These are phyloP conservation scores for Leishmania mexicana DNA, from an alignment of 208 protist genomes.

Conservation along the genomic window DNA sequence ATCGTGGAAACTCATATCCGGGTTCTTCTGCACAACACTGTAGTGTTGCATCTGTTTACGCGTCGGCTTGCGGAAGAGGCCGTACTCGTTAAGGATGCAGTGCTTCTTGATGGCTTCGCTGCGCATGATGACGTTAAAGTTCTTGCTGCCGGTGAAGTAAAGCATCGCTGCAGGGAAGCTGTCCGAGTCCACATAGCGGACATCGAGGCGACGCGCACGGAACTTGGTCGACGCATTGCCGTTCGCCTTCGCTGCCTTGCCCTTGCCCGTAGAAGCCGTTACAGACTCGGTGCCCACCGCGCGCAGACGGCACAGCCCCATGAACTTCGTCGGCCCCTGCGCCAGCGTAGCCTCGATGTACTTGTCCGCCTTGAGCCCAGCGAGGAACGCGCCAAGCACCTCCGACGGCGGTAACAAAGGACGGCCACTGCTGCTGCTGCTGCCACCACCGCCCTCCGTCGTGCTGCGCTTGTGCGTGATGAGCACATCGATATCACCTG, in stretches of 20 bases:
- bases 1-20: constrained; percentile 45
- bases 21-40: constrained; percentile 15
- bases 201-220: constrained; percentile 78
- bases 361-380: constrained; percentile 57
- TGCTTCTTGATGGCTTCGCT: constrained; percentile 79
- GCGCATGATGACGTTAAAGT: constrained; percentile 93
- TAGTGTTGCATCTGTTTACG: constrained; percentile 28
- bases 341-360: constrained; percentile 87
- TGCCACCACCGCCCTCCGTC: neutral
- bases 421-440: neutral
- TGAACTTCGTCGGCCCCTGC: constrained; percentile 87
- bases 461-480: constrained; percentile 57
- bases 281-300: constrained; percentile 5
- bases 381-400: constrained; percentile 62
- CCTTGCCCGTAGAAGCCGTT: neutral
- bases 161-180: constrained; percentile 85
- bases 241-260: constrained; percentile 20
- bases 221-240: constrained; percentile 36
- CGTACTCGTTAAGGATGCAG: constrained; percentile 89
- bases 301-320: constrained; percentile 85
- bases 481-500: constrained; percentile 89
- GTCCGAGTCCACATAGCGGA: constrained; percentile 82
- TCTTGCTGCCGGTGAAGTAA: constrained; percentile 95
- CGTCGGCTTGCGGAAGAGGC: constrained; percentile 62
- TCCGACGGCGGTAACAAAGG: constrained; percentile 29